These are phyloP conservation scores for Primulina eburnea DNA, from an alignment of 257 asterid genomes.

Conservation along the genomic window DNA sequence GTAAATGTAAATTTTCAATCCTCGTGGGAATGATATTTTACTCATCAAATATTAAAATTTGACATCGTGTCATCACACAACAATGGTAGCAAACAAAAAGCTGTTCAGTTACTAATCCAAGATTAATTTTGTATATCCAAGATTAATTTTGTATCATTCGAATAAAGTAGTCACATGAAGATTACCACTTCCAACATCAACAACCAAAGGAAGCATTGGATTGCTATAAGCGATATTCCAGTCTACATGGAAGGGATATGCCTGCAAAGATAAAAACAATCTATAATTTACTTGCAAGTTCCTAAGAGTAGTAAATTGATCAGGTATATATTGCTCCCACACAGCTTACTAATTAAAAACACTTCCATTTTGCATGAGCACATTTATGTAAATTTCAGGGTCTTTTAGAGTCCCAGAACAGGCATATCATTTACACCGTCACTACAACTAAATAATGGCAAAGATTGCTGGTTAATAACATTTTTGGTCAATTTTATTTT, in stretches of 20 bases:
- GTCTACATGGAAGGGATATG: conserved; percentile 62
- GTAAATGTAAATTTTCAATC: too few species aligned
- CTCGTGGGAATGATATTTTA: too few species aligned
- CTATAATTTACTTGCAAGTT: conserved; percentile 13
- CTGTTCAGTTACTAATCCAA: neutral
- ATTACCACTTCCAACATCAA: conserved; percentile 93
- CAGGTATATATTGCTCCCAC: neutral
- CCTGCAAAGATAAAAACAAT: conserved; percentile 47
- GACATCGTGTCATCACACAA: too few species aligned
- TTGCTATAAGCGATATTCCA: conserved; percentile 61
- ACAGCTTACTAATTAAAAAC: neutral
- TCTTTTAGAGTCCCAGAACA: neutral
- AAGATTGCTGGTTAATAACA: neutral
- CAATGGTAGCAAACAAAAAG: neutral
- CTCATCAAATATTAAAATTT: too few species aligned
- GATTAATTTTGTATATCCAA: neutral
- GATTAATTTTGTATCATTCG: neutral
- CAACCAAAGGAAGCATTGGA: conserved; percentile 67
- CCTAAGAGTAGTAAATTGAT: conserved; percentile 8
- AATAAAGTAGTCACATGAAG: conserved; percentile 18
- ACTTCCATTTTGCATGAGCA: neutral
- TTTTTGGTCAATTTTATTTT: neutral
- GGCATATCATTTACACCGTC: neutral
- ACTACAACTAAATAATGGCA: conserved; percentile 2
- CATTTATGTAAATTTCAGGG: neutral